Evolutionary conservation across 1,139 yeast species (phyloP).

Genomic region (Petasospora rhodanensis): DNA sequence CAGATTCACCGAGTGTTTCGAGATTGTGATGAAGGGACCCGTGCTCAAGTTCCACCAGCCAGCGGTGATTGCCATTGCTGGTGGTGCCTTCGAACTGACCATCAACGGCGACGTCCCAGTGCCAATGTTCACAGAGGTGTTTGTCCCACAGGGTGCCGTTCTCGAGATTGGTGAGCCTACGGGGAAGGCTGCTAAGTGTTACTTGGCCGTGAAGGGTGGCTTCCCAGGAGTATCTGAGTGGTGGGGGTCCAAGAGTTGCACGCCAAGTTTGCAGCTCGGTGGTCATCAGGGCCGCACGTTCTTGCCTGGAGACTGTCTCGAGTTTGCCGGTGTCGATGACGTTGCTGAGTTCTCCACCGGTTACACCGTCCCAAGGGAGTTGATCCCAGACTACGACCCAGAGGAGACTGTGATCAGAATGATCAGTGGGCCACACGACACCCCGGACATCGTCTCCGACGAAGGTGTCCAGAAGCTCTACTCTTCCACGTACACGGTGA

Average conservation of each 20-base stretch:
- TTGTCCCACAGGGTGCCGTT: constrained; percentile 72
- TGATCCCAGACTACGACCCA: constrained; percentile 48
- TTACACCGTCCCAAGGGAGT: constrained; percentile 56
- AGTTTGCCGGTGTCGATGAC: constrained; percentile 67
- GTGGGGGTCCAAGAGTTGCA: constrained; percentile 92
- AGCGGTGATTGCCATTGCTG: constrained; percentile 74
- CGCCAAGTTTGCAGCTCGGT: constrained; percentile 91
- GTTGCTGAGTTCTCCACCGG: constrained; percentile 65
- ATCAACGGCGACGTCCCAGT: constrained; percentile 57
- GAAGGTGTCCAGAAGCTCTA: constrained; percentile 80
- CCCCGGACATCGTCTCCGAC: constrained; percentile 87
- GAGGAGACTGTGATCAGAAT: constrained; percentile 86
- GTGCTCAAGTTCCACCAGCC: constrained; percentile 77
- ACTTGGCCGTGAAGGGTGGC: constrained; percentile 88
- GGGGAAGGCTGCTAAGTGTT: constrained; percentile 84
- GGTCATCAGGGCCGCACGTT: constrained; percentile 91
- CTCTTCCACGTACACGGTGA: constrained; percentile 81
- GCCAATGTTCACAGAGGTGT: constrained; percentile 65
- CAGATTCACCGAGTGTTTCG: constrained; percentile 79
- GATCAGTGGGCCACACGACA: constrained; percentile 95
- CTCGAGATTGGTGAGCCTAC: constrained; percentile 75
- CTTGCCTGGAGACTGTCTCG: constrained; percentile 87
- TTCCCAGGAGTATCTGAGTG: constrained; percentile 92
- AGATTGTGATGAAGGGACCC: constrained; percentile 85
- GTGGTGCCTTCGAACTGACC: constrained; percentile 69